Base-by-base conservation (phyloP, 2,329 filamentous ascomycete genomes). In the Penicillium sclerotiorum region DNA sequence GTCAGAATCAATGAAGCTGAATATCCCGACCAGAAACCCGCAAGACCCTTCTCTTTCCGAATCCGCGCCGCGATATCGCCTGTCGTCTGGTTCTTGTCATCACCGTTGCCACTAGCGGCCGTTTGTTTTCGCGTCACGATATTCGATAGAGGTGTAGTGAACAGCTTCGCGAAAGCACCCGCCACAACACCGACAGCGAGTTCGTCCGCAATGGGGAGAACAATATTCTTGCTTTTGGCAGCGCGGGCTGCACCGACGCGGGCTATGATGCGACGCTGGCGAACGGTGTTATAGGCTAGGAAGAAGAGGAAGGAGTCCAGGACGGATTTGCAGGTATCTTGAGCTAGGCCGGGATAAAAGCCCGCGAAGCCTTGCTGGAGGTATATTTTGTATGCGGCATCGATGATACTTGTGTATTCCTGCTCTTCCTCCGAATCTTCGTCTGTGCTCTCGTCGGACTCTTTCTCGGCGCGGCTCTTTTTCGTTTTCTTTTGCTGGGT, bases 1-100 rank as follows among this genome's bases (percentile, higher is more conserved):
- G 91, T 92, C 43, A 95, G 73, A 32, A 96, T 79, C 50, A 95
- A 70, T 18, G 82, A 86, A 2, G 90, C 90, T 17, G 88, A 89
- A 68, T 95, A 95, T 0, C 91, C 91, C 0, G 90, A 87, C 92
- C 91, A 96, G 61, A 96, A 87, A 2, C 90, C 90, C 37, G 76
- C 66, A 8, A 91, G 52, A 0, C 91, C 90, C 59, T 87, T 88
- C 65, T 93, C 87, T 1, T 74, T 63, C 33, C 76, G 73, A 52
- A 95, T 92, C 35, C 82, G 77, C 1, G 75, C 69, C 15, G 86
- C 78, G 23, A 90, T 89, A 43, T 86, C 78, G 22, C 69, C 61
- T 4, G 83, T 77, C 52, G 67, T 78, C 5, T 49, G 30, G 2
- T 50, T 47, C 8, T 52, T 35, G 12, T 32, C 48, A 7, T 27